These are phyloP conservation scores for Cryphonectria radicalis DNA, from an alignment of 2,329 filamentous ascomycete genomes.

Conservation along the genomic window DNA sequence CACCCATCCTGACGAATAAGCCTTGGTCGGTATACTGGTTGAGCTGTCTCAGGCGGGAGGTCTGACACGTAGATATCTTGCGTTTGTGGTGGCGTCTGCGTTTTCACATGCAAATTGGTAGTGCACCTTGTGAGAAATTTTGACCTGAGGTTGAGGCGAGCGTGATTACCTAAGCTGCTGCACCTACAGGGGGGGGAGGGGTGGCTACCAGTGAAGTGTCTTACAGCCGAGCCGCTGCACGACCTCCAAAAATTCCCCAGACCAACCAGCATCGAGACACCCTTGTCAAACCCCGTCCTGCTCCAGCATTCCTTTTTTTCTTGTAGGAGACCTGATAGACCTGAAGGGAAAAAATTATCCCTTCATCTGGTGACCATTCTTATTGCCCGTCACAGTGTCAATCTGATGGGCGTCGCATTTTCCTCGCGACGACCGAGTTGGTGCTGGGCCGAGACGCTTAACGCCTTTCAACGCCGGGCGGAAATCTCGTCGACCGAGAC, in stretches of 20 bases:
- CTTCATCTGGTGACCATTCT: neutral
- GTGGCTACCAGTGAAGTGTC: neutral
- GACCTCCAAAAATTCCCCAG: neutral
- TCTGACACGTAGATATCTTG: neutral
- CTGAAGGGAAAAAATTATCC: neutral
- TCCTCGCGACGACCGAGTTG: constrained; percentile 21
- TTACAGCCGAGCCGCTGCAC: constrained; percentile 2
- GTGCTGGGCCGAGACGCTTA: constrained; percentile 27
- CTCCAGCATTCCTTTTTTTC: neutral
- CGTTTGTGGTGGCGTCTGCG: constrained; percentile 7
- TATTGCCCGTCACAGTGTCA: constrained; percentile 13
- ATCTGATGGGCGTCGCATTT: constrained; percentile 14
- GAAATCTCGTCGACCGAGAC: constrained; percentile 31
- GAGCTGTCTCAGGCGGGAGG: neutral
- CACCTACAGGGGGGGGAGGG: neutral
- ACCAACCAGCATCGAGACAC: neutral
- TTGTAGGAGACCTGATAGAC: neutral
- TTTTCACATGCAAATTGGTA: constrained; percentile 27
- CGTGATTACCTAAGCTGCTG: constrained; percentile 13
- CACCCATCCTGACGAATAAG: constrained; percentile 61
- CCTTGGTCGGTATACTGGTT: neutral
- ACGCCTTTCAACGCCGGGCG: constrained; percentile 31
- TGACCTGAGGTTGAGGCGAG: constrained; percentile 10
- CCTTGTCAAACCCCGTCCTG: neutral
- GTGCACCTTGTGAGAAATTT: constrained; percentile 23